Evolutionary conservation across 2,329 filamentous ascomycete genomes (phyloP).

Genomic region (Cadophora malorum): DNA sequence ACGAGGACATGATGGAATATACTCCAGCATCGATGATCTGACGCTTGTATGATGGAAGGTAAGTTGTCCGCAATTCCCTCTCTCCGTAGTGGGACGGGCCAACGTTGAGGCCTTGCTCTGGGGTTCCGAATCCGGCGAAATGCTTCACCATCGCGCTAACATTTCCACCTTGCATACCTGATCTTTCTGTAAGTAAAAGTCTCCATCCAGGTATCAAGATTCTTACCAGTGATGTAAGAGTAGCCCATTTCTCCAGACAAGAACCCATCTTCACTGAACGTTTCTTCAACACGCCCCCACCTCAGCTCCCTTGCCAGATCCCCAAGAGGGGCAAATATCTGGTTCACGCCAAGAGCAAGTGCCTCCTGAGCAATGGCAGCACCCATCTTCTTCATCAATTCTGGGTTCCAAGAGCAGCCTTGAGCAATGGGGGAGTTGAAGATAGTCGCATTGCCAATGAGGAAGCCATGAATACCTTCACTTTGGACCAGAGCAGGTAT

Average conservation of each 20-base stretch:
- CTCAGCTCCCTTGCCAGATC: conserved; percentile 75
- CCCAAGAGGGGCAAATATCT: conserved; percentile 73
- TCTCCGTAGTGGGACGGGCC: conserved; percentile 61
- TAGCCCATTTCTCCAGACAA: conserved; percentile 73
- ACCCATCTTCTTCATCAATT: conserved; percentile 70
- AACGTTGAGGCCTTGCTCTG: conserved; percentile 76
- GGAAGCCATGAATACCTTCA: conserved; percentile 76
- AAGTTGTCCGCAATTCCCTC: conserved; percentile 60
- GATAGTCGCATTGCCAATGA: conserved; percentile 76
- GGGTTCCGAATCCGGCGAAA: conserved; percentile 71
- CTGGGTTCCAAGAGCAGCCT: conserved; percentile 73
- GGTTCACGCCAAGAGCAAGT: conserved; percentile 71
- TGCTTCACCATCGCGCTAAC: conserved; percentile 79
- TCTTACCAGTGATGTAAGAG: conserved; percentile 63
- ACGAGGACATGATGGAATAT: conserved; percentile 75
- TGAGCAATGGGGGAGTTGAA: conserved; percentile 80
- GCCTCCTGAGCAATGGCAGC: conserved; percentile 69
- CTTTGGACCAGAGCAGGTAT: conserved; percentile 78
- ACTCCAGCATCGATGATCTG: conserved; percentile 74
- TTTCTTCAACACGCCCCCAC: conserved; percentile 77
- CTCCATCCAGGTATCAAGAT: conserved; percentile 42
- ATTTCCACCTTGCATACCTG: conserved; percentile 66
- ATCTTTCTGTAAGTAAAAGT: conserved; percentile 45
- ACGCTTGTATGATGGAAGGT: conserved; percentile 67
- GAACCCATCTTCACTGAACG: conserved; percentile 72